Evolutionary conservation across 345 rosid species (phyloP), one percentile per base, ranked within the genome.

Genomic region (Dipteronia dyeriana): DNA sequence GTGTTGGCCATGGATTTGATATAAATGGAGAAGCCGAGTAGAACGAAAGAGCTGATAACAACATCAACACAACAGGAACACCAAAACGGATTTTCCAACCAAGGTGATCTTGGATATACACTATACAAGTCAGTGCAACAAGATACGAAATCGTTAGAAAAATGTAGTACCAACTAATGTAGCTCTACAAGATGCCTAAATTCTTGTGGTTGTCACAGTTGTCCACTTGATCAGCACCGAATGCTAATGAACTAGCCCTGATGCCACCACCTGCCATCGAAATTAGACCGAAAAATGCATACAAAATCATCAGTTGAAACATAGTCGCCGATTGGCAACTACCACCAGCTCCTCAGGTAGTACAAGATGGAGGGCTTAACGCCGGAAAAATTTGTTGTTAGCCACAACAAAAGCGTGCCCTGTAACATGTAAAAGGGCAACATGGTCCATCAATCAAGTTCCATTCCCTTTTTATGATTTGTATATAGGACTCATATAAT

Each of bases 71-170:
- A 3, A 74, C 74, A 1, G 82, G 87, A 23, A 82, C 64, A 2
- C 81, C 83, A 64, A 81, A 81, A 47, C 87, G 85, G 31, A 84
- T 66, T 43, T 38, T 62, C 87, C 85, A 84, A 7, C 85, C 84
- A 19, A 77, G 26, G 14, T 62, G 74, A 17, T 80, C 81, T 38
- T 79, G 87, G n/a, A 82, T 78, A 51, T 84, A 79, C 47, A 84
- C 73, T 25, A 84, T 77, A 53, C 64, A 59, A 7, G 83, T 79
- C 45, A 80, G 16, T 2, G 85, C 76, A 5, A 82, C 10, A 5
- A 84, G 22, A 19, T 69, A 9, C 0, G 87, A 78, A 41, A 75
- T 45, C 22, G 79, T 49, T 7, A 65, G 65, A 3, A 85, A 74
- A 38, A 79, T 82, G 57, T 77, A 74, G 74, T 84, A 82, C 87